phyloP scores from a whole-genome alignment of 805 yeast species.

The Saccharomycopsis selenospora region DNA sequence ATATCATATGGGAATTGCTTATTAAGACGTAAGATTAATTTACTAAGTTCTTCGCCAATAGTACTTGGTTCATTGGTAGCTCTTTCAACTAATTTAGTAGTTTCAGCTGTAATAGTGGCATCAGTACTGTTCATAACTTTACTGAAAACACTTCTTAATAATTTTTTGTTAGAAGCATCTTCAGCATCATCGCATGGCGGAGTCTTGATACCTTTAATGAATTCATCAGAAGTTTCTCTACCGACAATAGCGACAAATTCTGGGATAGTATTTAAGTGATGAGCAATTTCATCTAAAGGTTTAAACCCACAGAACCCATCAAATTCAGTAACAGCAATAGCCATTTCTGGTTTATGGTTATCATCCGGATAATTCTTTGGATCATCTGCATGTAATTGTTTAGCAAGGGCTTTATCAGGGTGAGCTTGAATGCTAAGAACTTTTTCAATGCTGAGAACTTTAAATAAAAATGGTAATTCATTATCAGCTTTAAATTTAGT shows the following conservation, averaged over 20 bases:
- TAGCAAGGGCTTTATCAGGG: slow-evolving; percentile 85
- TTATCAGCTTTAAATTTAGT: slow-evolving; percentile 57
- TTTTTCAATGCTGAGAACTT: slow-evolving; percentile 86
- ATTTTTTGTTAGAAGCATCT: slow-evolving; percentile 52
- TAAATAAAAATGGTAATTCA: slow-evolving; percentile 87
- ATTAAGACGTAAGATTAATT: slow-evolving; percentile 67
- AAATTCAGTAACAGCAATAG: slow-evolving; percentile 89
- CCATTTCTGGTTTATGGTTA: slow-evolving; percentile 99
- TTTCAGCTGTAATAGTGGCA: slow-evolving; percentile 43
- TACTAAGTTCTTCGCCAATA: slow-evolving; percentile 52
- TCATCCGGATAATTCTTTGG: slow-evolving; percentile 96
- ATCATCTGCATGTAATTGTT: slow-evolving; percentile 66
- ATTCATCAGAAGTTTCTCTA: slow-evolving; percentile 45
- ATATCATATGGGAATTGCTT: slow-evolving; percentile 89
- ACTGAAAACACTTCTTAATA: slow-evolving; percentile 69
- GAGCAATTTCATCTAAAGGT: slow-evolving; percentile 72
- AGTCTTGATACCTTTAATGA: slow-evolving; percentile 40
- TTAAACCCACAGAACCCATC: slow-evolving; percentile 98
- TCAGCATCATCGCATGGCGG: slow-evolving; percentile 29
- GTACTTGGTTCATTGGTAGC: slow-evolving; percentile 52
- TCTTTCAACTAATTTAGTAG: slow-evolving; percentile 59
- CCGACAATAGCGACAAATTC: slow-evolving; percentile 62
- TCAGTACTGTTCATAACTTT: slow-evolving; percentile 81
- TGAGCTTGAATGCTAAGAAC: slow-evolving; percentile 96
- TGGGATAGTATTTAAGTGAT: slow-evolving; percentile 62